Base-by-base conservation (phyloP, 2,329 filamentous ascomycete species). In the Ascomycota sp. region DNA sequence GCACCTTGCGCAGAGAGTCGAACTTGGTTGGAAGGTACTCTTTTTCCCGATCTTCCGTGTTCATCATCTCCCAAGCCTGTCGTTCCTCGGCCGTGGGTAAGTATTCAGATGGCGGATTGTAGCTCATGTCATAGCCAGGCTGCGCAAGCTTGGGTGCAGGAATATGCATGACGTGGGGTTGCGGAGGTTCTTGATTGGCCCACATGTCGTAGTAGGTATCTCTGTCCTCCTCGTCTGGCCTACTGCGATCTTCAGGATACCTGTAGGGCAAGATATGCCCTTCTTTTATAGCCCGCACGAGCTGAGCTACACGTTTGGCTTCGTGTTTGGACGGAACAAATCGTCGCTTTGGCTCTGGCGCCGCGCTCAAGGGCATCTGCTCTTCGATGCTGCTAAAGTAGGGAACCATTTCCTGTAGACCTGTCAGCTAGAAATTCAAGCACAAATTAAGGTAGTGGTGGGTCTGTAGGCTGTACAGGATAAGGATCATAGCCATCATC, bases 321-420 rank as follows among this genome's bases (percentile, higher is more conserved):
- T 98, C 89, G 51, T 98, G 82, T 55, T 94, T 95, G 28, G 86
- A 95, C 6, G 91, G 89, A 8, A 98, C 59, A 50, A 95, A 98
- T 42, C 89, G 75, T 38, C 89, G 69, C 59, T 98, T 98, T 1
- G 89, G 89, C 49, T 98, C 89, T 6, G 89, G 89, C 1, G 89
- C 89, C 27, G 85, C 76, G 47, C 82, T 94, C 33, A 98, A 53
- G 10, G 89, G 89, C 85, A 98, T 95, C 37, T 78, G 74, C 55
- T 98, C 89, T 47, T 78, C 67, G 43, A 83, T 75, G 38, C 80
- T 76, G 8, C 82, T 89, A 51, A 95, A 98, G 60, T 83, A 98
- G 43, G 93, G 83, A 6, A 98, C 70, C 48, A 80, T 83, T 38
- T 91, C 77, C 63, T 75, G 23, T 13, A n/a, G 3, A 5, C 20